phyloP scores from a whole-genome alignment of 2,329 filamentous ascomycete species.

The Hortaea werneckii region DNA sequence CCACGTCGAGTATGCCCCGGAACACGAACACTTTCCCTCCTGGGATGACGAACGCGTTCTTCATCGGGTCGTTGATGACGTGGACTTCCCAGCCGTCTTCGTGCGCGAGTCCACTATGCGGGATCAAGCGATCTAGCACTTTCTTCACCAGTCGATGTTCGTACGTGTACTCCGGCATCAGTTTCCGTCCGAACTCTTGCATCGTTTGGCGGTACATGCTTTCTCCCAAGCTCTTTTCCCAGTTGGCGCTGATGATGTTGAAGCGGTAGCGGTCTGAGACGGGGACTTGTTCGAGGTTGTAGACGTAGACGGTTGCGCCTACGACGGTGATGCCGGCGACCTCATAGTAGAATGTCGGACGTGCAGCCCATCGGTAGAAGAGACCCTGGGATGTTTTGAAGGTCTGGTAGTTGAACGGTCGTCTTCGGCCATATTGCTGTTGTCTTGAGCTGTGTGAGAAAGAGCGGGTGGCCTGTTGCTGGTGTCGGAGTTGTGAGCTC shows the following conservation, averaged over 20 bases:
- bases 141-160: conserved; percentile 48
- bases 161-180: conserved; percentile 51
- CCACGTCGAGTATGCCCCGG: conserved; percentile 60
- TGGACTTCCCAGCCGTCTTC: conserved; percentile 56
- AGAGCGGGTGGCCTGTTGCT: not conserved
- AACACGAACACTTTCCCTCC: conserved; percentile 72
- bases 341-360: conserved; percentile 39
- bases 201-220: conserved; percentile 49
- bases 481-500: not conserved
- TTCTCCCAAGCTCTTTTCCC: conserved; percentile 45
- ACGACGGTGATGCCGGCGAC: conserved; percentile 32
- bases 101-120: conserved; percentile 49
- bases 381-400: conserved; percentile 15
- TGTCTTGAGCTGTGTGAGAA: not conserved
- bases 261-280: conserved; percentile 59
- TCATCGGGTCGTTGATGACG: conserved; percentile 58
- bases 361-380: conserved; percentile 29
- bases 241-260: conserved; percentile 52
- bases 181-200: conserved; percentile 41
- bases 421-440: conserved; percentile 4
- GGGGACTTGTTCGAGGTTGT: conserved; percentile 62
- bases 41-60: conserved; percentile 69
- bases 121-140: conserved; percentile 58
- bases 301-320: conserved; percentile 51
- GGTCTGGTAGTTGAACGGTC: conserved; percentile 23